A percentile compares a stretch with the other conserved stretches of the same genome.
Conservation (phyloP, 768 basidiomycete genomes). For the Podaxis sp. region DNA sequence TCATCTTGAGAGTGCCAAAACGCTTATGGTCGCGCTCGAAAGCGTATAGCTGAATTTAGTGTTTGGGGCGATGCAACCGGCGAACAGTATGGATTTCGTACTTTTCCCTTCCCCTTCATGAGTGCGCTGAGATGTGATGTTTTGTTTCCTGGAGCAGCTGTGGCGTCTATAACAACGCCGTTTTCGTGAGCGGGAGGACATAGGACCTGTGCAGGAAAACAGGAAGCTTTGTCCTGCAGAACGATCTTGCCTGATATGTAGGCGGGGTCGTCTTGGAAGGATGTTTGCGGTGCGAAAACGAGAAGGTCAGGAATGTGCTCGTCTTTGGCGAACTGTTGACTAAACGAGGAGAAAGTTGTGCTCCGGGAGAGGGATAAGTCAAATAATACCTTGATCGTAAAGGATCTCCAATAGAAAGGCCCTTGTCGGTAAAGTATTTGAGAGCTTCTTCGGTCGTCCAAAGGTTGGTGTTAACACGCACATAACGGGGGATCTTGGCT, state of each 20-base stretch:
- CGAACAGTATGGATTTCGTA: slow-evolving; percentile 26
- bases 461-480: slow-evolving; percentile 73
- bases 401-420: slow-evolving; percentile 53
- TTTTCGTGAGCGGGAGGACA: slow-evolving; percentile 57
- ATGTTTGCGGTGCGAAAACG: slow-evolving; percentile 62
- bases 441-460: slow-evolving; percentile 70
- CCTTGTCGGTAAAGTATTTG: slow-evolving; percentile 49
- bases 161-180: slow-evolving; percentile 82
- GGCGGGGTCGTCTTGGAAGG: slow-evolving; percentile 68
- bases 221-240: slow-evolving; percentile 97
- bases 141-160: slow-evolving; percentile 97
- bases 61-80: neutral
- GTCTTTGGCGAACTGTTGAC: slow-evolving; percentile 69
- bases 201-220: slow-evolving; percentile 91
- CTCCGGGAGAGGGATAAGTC: slow-evolving; percentile 3
- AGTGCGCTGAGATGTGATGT: slow-evolving; percentile 91
- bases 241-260: slow-evolving; percentile 84
- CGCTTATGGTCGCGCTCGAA: slow-evolving; percentile 86
- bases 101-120: slow-evolving; percentile 81
- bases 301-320: slow-evolving; percentile 81
- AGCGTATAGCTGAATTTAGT: slow-evolving; percentile 60
- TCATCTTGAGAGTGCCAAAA: slow-evolving; percentile 78
- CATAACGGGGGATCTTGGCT: slow-evolving; percentile 82
- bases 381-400: slow-evolving; percentile 48
- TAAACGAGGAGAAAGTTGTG: slow-evolving; percentile 21